These are phyloP conservation scores for Taphrina betulina DNA, from an alignment of 1,139 yeast species.

Conservation along the genomic window DNA sequence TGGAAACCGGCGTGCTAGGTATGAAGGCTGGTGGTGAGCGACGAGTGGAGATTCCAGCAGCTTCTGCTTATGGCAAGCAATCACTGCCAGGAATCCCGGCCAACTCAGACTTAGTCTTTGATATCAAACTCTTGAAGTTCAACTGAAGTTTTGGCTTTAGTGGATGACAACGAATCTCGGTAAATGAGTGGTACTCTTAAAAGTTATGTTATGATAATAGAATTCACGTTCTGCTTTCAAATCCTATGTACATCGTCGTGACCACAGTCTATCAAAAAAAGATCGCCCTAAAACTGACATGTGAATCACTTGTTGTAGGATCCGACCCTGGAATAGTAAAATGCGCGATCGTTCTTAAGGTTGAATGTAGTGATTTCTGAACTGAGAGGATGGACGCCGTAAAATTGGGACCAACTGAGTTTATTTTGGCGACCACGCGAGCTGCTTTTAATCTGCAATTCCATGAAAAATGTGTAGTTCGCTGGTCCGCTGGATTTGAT, in stretches of 20 bases:
- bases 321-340: slow-evolving; percentile 16
- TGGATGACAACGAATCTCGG: too few species aligned
- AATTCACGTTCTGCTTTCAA: neutral
- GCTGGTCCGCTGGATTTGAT: slow-evolving; percentile 26
- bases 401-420: slow-evolving; percentile 18
- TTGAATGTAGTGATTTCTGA: slow-evolving; percentile 22
- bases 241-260: neutral
- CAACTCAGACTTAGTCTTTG: slow-evolving; percentile 92
- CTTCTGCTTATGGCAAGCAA: slow-evolving; percentile 94
- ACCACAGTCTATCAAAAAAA: neutral
- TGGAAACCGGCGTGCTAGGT: slow-evolving; percentile 98
- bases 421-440: slow-evolving; percentile 31
- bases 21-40: slow-evolving; percentile 99
- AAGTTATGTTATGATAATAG: too few species aligned
- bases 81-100: slow-evolving; percentile 93
- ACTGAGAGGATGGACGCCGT: slow-evolving; percentile 15
- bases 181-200: too few species aligned
- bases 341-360: slow-evolving; percentile 21
- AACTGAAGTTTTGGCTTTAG: too few species aligned
- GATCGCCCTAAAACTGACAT: too few species aligned
- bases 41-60: slow-evolving; percentile 91
- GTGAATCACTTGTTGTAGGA: slow-evolving; percentile 21
- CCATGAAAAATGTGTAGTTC: slow-evolving; percentile 29
- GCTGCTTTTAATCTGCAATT: slow-evolving; percentile 23
- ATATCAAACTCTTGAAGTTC: slow-evolving; percentile 79